Conservation (phyloP, 306 rosid genomes). For the Prunus fruticosa region DNA sequence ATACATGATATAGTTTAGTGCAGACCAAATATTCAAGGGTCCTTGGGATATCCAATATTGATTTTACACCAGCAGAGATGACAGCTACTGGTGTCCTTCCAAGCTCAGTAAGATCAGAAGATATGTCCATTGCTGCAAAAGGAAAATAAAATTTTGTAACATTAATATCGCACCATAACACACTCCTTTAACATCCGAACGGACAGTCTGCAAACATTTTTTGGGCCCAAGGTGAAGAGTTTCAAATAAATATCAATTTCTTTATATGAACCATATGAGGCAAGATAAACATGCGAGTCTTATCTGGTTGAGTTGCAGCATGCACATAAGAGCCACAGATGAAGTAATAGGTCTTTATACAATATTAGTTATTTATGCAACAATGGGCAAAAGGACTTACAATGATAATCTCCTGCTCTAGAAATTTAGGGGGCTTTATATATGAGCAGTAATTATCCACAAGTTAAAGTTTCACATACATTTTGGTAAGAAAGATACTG, state of each 20-base stretch:
- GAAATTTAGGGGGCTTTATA: neutral
- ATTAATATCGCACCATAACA: neutral
- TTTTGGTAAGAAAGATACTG: neutral
- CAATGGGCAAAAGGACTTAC: neutral
- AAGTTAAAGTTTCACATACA: no score
- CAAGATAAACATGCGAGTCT: neutral
- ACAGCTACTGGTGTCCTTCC: slow-evolving; percentile 93
- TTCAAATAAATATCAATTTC: neutral
- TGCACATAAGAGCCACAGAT: neutral
- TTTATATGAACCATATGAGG: neutral
- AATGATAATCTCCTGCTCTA: neutral
- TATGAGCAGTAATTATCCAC: no score
- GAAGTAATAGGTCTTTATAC: neutral
- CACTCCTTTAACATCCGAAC: neutral
- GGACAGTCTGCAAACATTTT: neutral
- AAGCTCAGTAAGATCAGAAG: slow-evolving; percentile 95
- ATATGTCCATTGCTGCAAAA: slow-evolving; percentile 83
- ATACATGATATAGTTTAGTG: slow-evolving; percentile 13
- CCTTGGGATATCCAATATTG: slow-evolving; percentile 85
- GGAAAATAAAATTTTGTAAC: slow-evolving; percentile 9
- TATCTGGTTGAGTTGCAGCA: neutral
- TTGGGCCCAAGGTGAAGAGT: neutral
- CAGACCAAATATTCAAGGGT: slow-evolving; percentile 89
- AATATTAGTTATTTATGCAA: neutral
- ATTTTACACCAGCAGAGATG: slow-evolving; percentile 91